Evolutionary conservation across 2,329 filamentous ascomycete species (phyloP), one percentile per base, ranked within the genome.

Genomic region (Penicillium oxalicum): DNA sequence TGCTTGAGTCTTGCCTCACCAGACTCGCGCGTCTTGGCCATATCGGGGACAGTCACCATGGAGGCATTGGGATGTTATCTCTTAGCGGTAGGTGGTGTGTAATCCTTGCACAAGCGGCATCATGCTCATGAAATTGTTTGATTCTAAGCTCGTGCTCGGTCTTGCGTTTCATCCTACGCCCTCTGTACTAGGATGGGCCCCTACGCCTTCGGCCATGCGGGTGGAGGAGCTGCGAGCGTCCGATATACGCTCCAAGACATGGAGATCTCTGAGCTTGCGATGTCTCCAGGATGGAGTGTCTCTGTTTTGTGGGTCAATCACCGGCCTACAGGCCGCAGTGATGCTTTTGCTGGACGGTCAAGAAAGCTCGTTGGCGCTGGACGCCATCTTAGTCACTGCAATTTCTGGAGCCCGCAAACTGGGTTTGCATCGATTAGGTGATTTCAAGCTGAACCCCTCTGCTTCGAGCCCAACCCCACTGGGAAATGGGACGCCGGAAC

Each of bases 331-430:
- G 27, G 51, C 53, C 0, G 51, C 53, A 1, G 11, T 54, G 4
- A 56, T 56, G 53, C 44, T 56, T 32, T 18, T 56, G 8, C 49
- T 56, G 4, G 53, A 56, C 28, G 42, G 43, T 5, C 38, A 50
- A 27, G 47, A 52, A 24, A 39, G 25, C 11, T 40, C 29, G 0
- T 7, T 49, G 9, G 44, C 48, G 35, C 51, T 56, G 18, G 53
- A 56, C 36, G 28, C 48, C 4, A 24, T 56, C 11, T 27, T 56
- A 12, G 53, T 48, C 9, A 50, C 48, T 9, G 53, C 53, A 2
- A 53, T 56, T 9, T 45, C 53, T 4, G 53, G 53, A 6, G 51
- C 53, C 5, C 53, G 41, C 2, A 56, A 46, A 37, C 47, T 56
- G 2, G 41, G 46, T 0, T 13, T 54, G 35, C 51, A 56, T 44